Conservation (phyloP, 1,284 basidiomycete genomes). For the Crucibulum parvulum region DNA sequence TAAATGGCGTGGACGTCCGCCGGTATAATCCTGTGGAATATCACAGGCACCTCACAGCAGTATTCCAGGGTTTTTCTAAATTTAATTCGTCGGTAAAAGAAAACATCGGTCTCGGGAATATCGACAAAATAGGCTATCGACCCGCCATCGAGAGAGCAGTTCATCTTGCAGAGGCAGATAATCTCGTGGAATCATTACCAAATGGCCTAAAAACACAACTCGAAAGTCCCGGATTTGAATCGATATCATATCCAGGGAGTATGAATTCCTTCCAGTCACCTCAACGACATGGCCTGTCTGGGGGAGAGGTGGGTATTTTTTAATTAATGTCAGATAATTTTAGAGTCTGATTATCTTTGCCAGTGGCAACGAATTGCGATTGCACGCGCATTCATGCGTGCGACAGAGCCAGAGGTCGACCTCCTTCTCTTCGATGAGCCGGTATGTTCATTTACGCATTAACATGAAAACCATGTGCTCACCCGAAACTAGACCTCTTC, state of each 20-base stretch:
- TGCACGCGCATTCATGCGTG: conserved; percentile 84
- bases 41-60: conserved; percentile 75
- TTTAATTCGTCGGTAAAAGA: conserved; percentile 77
- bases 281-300: conserved; percentile 72
- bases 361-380: conserved; percentile 89
- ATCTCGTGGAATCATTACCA: conserved; percentile 67
- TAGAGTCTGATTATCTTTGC: conserved; percentile 14
- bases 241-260: conserved; percentile 51
- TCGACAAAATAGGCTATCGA: conserved; percentile 59
- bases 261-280: conserved; percentile 26
- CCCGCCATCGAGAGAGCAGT: conserved; percentile 66
- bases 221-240: conserved; percentile 65
- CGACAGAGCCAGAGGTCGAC: conserved; percentile 75
- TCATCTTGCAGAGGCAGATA: conserved; percentile 68
- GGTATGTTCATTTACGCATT: conserved; percentile 43
- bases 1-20: conserved; percentile 75
- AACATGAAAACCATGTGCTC: neutral
- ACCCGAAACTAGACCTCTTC: conserved; percentile 67
- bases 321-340: conserved; percentile 8
- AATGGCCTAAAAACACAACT: conserved; percentile 71
- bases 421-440: conserved; percentile 84
- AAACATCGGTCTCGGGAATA: conserved; percentile 80
- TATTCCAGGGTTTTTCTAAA: conserved; percentile 85
- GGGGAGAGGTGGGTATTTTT: conserved; percentile 67
- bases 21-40: conserved; percentile 69